Evolutionary conservation across 2,329 filamentous ascomycete genomes (phyloP), one percentile per base, ranked within the genome.

Genomic region (Ploettnerulaceae sp.): DNA sequence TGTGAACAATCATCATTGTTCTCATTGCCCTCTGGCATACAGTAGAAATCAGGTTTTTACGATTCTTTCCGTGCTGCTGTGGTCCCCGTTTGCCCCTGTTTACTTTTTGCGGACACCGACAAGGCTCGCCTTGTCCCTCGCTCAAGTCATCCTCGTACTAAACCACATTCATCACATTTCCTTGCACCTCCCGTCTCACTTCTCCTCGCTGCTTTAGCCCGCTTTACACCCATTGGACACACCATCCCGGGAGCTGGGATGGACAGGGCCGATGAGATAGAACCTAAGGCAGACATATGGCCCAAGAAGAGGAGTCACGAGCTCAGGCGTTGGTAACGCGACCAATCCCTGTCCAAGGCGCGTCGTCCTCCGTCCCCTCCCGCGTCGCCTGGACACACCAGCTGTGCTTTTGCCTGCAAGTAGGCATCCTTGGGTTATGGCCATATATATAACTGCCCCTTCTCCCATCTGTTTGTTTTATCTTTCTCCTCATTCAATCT

Each of bases 301-400:
- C 47, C 28, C 6, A n/a, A n/a, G n/a, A n/a, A n/a, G n/a, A n/a
- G 24, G 37, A 56, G 45, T 56, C 55, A 57, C 44, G 31, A 44
- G 49, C n/a, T 20, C 8, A 22, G 37, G 54, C 25, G 52, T 44
- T 12, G 8, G 18, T 12, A 34, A n/a, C 20, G 36, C 14, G 28
- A n/a, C n/a, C n/a, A n/a, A 28, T 28, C 34, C 18, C 34, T 37
- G 34, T 21, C 18, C 25, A 21, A 37, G 17, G 20, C 40, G 50
- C 41, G 48, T 47, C 35, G 33, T 9, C 3, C n/a, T 7, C 12
- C 31, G 8, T 33, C 31, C 31, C 29, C 31, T 18, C 54, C 54
- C 12, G 20, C 7, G n/a, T 17, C 24, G 39, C 40, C 38, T 42
- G 33, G 45, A 47, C 34, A 41, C 31, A 22, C 20, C 45, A 32